Evolutionary conservation across 345 rosid genomes (phyloP), one percentile per base, ranked within the genome.

Genomic region (Angophora floribunda): DNA sequence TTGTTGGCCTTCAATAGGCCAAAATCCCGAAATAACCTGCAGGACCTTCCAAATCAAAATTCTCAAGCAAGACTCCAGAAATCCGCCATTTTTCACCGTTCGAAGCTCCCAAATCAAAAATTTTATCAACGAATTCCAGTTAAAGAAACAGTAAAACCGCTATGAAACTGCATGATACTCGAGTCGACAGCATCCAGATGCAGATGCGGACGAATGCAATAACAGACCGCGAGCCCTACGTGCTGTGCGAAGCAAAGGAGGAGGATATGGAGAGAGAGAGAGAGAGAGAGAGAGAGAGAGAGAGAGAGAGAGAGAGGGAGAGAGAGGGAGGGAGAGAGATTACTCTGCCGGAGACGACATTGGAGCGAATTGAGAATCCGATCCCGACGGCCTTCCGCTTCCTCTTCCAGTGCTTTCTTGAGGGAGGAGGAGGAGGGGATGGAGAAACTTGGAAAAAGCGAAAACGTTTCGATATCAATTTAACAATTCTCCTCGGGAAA

Each of bases 321-420:
- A 75, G 4, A 50, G 53, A 45, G 86, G 49, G 86, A 63, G 6
- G 45, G 57, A 47, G 86, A 53, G 86, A 79, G 49, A 55, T 89
- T 91, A 91, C 93, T 91, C 93, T 65, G 90, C 89, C 4, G 91
- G 93, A 89, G 93, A 91, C 85, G 91, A 89, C 91, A 91, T 91
- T 52, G 53, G 82, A 86, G 50, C 86, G 57, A 47, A 70, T 51
- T 19, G 88, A 36, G 85, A 89, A 51, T 82, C 86, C 19, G 70
- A 85, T 53, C 21, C 30, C 59, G 30, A 4, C 75, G 75, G 9
- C 36, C 75, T 57, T 85, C 85, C 14, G 70, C 26, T 61, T 87
- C 15, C 63, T 15, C 52, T 52, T 51, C 55, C 55, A 1, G 36
- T 8, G 41, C 86, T 87, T 49, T 80, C 61, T 51, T 44, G 86